These are phyloP conservation scores for Coemansia javaensis DNA, from an alignment of 192 early-diverging fungal genomes.

Conservation along the genomic window DNA sequence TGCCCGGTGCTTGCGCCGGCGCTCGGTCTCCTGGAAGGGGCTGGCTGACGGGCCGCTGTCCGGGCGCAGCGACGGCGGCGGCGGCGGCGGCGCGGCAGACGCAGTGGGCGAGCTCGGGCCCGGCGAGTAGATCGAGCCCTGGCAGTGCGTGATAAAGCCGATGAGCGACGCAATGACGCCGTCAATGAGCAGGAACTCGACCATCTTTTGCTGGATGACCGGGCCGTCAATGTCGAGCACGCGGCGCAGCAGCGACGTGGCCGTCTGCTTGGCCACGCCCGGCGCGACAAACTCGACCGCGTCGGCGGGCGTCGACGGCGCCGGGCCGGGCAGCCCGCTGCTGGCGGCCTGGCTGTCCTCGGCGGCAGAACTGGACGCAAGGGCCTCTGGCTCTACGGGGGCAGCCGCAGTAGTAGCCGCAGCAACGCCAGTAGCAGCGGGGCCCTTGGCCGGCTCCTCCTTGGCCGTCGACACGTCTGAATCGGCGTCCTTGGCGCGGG, in stretches of 20 bases:
- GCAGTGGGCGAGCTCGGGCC: slow-evolving; percentile 20
- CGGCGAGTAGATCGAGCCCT: slow-evolving; percentile 40
- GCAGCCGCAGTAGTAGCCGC: no score
- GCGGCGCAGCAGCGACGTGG: slow-evolving; percentile 39
- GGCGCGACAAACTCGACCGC: slow-evolving; percentile 46
- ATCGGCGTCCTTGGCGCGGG: no score
- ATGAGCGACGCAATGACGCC: slow-evolving; percentile 49
- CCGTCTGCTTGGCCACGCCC: slow-evolving; percentile 43
- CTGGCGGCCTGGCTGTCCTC: neutral
- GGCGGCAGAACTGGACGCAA: no score
- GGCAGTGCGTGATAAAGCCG: slow-evolving; percentile 45
- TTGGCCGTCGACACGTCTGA: no score
- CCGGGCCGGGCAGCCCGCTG: slow-evolving; percentile 5
- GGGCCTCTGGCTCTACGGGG: no score
- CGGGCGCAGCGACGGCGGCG: no score
- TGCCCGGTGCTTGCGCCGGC: slow-evolving; percentile 23
- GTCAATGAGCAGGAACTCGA: slow-evolving; percentile 50
- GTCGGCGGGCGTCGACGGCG: slow-evolving; percentile 31
- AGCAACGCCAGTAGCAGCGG: no score
- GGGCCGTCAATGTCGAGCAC: slow-evolving; percentile 50
- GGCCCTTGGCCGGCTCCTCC: no score
- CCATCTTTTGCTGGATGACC: slow-evolving; percentile 50
- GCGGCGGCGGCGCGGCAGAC: slow-evolving; percentile 30
- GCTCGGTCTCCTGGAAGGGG: slow-evolving; percentile 35
- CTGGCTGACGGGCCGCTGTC: slow-evolving; percentile 11